Evolutionary conservation across 306 rosid genomes (phyloP).

Genomic region (Castanea crenata): DNA sequence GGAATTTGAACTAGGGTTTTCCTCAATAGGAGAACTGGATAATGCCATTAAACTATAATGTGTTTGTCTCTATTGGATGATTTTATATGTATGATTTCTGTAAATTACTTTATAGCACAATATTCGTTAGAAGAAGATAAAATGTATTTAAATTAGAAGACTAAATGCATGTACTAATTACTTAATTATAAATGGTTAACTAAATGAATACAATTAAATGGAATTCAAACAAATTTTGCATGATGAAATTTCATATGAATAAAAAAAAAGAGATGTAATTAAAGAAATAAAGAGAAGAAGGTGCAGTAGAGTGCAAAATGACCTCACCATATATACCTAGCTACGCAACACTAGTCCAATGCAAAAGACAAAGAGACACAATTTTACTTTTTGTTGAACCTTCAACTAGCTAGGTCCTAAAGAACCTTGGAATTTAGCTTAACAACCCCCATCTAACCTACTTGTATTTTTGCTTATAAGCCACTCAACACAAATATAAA

Average conservation of each 20-base stretch:
- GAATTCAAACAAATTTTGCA: background rate
- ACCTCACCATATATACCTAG: background rate
- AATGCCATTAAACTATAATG: too few species aligned
- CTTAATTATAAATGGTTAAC: too few species aligned
- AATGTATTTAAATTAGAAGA: background rate
- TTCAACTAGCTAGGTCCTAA: background rate
- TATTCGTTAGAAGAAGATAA: too few species aligned
- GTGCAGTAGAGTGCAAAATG: background rate
- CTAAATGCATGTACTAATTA: background rate
- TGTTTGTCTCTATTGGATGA: background rate
- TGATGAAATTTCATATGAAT: too few species aligned
- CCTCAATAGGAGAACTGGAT: too few species aligned
- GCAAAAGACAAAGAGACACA: background rate
- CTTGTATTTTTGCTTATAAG: conserved; percentile 53
- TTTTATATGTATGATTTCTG: background rate
- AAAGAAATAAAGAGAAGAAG: too few species aligned
- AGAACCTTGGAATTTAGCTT: background rate
- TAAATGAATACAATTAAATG: background rate
- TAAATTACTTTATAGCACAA: background rate
- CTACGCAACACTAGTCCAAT: background rate
- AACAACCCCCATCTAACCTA: background rate
- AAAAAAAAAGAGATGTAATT: too few species aligned
- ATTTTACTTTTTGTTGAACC: background rate
- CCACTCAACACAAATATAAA: conserved; percentile 45
- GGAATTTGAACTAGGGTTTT: too few species aligned